Evolutionary conservation across 164 flowering plant species (phyloP), one percentile per base, ranked within the genome.

Genomic region (Dillenia turbinata): DNA sequence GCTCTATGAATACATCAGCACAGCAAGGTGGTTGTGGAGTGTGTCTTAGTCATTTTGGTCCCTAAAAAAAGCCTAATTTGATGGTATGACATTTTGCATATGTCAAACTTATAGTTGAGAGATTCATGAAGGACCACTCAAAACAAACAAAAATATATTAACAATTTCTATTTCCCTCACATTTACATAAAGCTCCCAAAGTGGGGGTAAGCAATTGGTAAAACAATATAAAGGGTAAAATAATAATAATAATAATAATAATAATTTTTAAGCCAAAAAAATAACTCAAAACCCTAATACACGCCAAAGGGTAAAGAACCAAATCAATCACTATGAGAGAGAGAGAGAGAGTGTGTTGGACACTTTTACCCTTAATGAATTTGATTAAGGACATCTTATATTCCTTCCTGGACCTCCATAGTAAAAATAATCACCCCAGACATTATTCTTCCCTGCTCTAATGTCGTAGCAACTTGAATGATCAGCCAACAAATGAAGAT

Each of bases 391-490:
- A 77, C 98, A 92, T 70, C 77, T 86, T 7, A 73, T 66, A 69
- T 81, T 92, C 53, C 83, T 82, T 47, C 98, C 98, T 57, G 98
- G 98, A 44, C 98, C 98, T 55, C 98, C 98, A 81, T 89, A 92
- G 61, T 92, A 92, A 66, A 92, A 84, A 62, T 82, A 92, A 71
- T 74, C 78, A 5, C 96, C 98, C 98, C 98, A 92, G 47, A 74
- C 92, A 69, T 69, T 76, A 55, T 83, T 92, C 57, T 24, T 80
- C 7, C 96, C 92, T 47, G 79, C 85, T 71, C 72, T 77, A 6
- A 92, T 86, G 60, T 86, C 85, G 67, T 92, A 92, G 62, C 98
- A 92, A 64, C 73, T 80, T 5, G 96, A 77, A 65, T 85, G 98
- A 73, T 92, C 98, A 49, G 98, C 95, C 69, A 83, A 66, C 2